Evolutionary conservation across 495 filamentous ascomycete species (phyloP), one percentile per base, ranked within the genome.

Genomic region (Xeromyces bisporus): DNA sequence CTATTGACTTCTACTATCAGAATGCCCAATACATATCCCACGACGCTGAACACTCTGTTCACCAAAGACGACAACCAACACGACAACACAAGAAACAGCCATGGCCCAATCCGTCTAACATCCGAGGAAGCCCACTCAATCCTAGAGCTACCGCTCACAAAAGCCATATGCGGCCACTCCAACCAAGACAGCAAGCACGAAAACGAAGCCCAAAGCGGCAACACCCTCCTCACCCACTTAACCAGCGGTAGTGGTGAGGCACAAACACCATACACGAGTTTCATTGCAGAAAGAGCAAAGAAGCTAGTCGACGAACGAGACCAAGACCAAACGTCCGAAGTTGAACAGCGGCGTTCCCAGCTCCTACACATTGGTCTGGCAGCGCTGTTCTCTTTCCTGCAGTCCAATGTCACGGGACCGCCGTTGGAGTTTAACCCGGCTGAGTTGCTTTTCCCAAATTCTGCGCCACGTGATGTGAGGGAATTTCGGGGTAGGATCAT

Each of bases 331-430:
- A 21, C 20, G 9, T 9, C 20, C n/a, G n/a, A n/a, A n/a, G n/a
- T n/a, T 21, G 4, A 4, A 5, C 20, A 21, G 20, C 20, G 20
- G 31, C 45, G 48, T 29, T 62, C 56, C 5, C 58, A 58, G 29
- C 20, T 73, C 18, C 50, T 77, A 27, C 51, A 66, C 14, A 54
- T 89, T 26, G 84, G 71, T 12, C 55, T 77, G 10, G 75, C 77
- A 1, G 75, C 83, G 0, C 60, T 94, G 13, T 67, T 80, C 43
- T 69, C 72, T n/a, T 96, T 96, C 50, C 50, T 94, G 13, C 89
- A 96, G 41, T 74, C 75, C 1, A 96, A 83, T 50, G 79, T 94
- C 31, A 94, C 89, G 9, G 89, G 89, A 0, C 91, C 86, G 14
- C 72, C 75, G 0, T 56, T 82, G n/a, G 45, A 56, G 0, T 79